Conservation (phyloP, 148 eudicot genomes). For the Dysphania ambrosioides region DNA sequence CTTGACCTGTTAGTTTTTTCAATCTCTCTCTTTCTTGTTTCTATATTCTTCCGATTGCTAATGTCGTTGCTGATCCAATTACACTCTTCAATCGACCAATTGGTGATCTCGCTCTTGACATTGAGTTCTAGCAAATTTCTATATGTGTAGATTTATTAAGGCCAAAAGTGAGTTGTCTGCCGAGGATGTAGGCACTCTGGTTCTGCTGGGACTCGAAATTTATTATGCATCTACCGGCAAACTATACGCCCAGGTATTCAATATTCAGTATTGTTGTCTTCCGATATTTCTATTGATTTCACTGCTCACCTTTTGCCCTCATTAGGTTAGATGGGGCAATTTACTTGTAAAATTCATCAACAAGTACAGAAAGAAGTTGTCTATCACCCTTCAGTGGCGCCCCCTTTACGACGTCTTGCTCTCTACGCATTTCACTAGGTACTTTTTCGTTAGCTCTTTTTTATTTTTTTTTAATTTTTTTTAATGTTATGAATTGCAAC, state of each 20-base stretch:
- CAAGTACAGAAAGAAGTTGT: constrained; percentile 77
- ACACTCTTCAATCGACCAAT: too few species aligned
- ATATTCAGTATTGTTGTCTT: constrained; percentile 6
- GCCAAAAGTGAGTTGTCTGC: constrained; percentile 81
- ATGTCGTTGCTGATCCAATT: too few species aligned
- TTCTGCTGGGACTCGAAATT: constrained; percentile 61
- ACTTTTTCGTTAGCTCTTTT: not conserved
- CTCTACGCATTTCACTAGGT: constrained; percentile 84
- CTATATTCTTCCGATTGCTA: too few species aligned
- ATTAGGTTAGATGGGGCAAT: constrained; percentile 93
- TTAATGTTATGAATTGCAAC: not conserved
- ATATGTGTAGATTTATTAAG: constrained; percentile 78
- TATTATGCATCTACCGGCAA: constrained; percentile 57
- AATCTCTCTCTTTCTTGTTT: not conserved
- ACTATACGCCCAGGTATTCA: constrained; percentile 77
- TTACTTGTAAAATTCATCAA: constrained; percentile 68
- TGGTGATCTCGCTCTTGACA: too few species aligned
- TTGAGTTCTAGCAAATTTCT: too few species aligned
- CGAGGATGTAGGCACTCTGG: constrained; percentile 66
- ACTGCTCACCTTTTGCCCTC: constrained; percentile 18
- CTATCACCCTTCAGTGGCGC: constrained; percentile 71
- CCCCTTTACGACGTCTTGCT: constrained; percentile 83
- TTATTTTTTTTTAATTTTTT: not conserved
- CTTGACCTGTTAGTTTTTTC: constrained; percentile 68
- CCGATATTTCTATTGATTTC: constrained; percentile 1